Evolutionary conservation across 2,329 filamentous ascomycete species (phyloP), one percentile per base, ranked within the genome.

Genomic region (Metarhizium anisopliae): DNA sequence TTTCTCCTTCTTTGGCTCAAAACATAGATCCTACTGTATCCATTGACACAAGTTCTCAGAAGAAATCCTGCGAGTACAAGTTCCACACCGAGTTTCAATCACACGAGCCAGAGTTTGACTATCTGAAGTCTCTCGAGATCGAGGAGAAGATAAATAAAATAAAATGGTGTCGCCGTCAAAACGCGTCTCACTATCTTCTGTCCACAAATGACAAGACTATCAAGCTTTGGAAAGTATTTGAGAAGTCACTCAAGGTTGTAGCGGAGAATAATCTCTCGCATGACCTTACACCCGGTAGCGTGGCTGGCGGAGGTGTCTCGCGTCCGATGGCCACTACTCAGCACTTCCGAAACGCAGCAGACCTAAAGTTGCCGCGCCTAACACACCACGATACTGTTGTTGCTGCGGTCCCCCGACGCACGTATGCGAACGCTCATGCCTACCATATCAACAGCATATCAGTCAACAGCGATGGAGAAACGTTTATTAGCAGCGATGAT

Each of bases 71-170:
- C 83, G 94, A 99, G 75, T 99, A 99, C 82, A 99, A 97, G 74
- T 99, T 99, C 73, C 94, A 99, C 74, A 99, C 94, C 72, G 94
- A 99, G 71, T 99, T 99, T 67, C 94, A 99, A 78, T 99, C 94
- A 66, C 94, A 99, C 77, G 94, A 99, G 72, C 94, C 94, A 60
- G 94, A 99, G 74, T 99, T 99, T 74, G 94, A 99, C 74, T 99
- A 99, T 72, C 84, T 99, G 62, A 99, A 99, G 76, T 99, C 94
- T 38, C 82, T 99, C 65, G 94, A 99, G 75, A 99, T 99, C 69
- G 94, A 99, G 81, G 94, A 99, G 76, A 99, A 99, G 79, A 99
- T 99, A 82, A 99, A 99, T 82, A 99, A 99, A 81, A 99, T 99
- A 77, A 99, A 97, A 75, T 99, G 94, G 94, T 99, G 94, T 74